These are phyloP conservation scores for Trametopsis cervina DNA, from an alignment of 768 basidiomycete genomes.

Conservation along the genomic window DNA sequence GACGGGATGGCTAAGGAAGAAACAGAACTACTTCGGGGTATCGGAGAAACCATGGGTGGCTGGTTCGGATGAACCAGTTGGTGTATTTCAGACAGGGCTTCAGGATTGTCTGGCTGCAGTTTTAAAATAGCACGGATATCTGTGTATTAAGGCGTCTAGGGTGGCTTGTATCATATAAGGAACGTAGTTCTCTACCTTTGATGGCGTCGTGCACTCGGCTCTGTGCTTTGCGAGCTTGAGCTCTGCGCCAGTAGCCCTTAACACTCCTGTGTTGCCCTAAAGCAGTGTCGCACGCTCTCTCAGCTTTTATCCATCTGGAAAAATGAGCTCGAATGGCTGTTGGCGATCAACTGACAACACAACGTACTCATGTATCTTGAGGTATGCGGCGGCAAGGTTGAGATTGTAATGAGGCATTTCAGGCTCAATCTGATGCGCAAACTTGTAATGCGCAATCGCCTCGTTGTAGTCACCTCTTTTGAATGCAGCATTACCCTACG, in stretches of 20 bases:
- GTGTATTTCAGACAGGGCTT: slow-evolving; percentile 52
- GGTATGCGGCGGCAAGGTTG: slow-evolving; percentile 67
- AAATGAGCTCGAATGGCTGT: neutral
- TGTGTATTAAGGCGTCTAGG: slow-evolving; percentile 18
- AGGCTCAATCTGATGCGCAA: slow-evolving; percentile 57
- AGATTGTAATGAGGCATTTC: slow-evolving; percentile 73
- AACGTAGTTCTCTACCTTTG: slow-evolving; percentile 34
- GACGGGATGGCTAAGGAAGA: slow-evolving; percentile 21
- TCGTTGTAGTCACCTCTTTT: slow-evolving; percentile 49
- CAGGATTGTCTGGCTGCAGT: slow-evolving; percentile 57
- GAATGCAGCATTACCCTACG: slow-evolving; percentile 64
- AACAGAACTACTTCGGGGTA: slow-evolving; percentile 9
- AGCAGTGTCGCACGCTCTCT: slow-evolving; percentile 61
- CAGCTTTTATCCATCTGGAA: slow-evolving; percentile 63
- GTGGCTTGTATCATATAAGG: neutral
- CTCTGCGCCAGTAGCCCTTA: slow-evolving; percentile 67
- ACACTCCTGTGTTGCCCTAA: slow-evolving; percentile 57
- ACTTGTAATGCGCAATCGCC: slow-evolving; percentile 53
- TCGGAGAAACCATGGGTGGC: neutral
- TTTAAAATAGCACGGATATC: slow-evolving; percentile 56
- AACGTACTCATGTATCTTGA: slow-evolving; percentile 62
- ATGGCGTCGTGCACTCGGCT: slow-evolving; percentile 50
- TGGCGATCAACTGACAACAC: slow-evolving; percentile 6
- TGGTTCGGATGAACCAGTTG: slow-evolving; percentile 27
- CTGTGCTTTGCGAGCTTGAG: slow-evolving; percentile 58